These are phyloP conservation scores for Pestalotiopsis sp. DNA, from an alignment of 2,329 filamentous ascomycete genomes.

Conservation along the genomic window DNA sequence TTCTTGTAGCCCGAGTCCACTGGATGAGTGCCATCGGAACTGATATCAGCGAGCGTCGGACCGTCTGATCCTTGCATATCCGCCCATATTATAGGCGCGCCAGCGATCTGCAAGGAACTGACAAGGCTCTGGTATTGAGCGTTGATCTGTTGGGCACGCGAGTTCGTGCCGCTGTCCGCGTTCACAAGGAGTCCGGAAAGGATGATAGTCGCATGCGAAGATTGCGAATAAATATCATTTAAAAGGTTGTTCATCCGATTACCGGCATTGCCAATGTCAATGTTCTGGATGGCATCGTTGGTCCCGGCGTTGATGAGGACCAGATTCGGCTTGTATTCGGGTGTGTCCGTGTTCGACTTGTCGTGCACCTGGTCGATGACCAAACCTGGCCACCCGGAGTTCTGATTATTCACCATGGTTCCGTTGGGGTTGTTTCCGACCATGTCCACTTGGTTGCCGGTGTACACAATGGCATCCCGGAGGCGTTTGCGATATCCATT, in stretches of 20 bases:
- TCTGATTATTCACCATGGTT: conserved; percentile 36
- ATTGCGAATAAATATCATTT: conserved; percentile 30
- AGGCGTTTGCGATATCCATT: conserved; percentile 40
- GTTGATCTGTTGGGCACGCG: conserved; percentile 30
- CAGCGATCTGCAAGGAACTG: conserved; percentile 18
- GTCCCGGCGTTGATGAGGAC: conserved; percentile 41
- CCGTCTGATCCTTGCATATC: conserved; percentile 33
- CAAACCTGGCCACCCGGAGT: conserved; percentile 39
- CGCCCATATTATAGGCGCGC: conserved; percentile 31
- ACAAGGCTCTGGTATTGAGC: conserved; percentile 27
- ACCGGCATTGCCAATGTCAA: conserved; percentile 30
- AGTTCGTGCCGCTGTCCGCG: conserved; percentile 23
- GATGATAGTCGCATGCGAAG: conserved; percentile 34
- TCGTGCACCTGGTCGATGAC: conserved; percentile 34
- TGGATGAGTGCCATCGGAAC: conserved; percentile 35
- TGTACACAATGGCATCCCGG: conserved; percentile 31
- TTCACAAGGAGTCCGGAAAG: conserved; percentile 36
- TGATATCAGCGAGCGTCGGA: conserved; percentile 28
- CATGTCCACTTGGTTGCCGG: conserved; percentile 37
- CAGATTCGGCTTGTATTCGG: conserved; percentile 35
- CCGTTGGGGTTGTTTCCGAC: conserved; percentile 39
- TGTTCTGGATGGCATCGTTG: conserved; percentile 39
- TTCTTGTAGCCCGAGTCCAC: conserved; percentile 35
- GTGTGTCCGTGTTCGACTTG: conserved; percentile 30
- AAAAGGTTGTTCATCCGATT: conserved; percentile 31